Percentiles rank a stretch among this genome's conserved stretches.
Evolutionary conservation across 805 yeast genomes (phyloP).

Genomic region (Teunomyces kruisii): DNA sequence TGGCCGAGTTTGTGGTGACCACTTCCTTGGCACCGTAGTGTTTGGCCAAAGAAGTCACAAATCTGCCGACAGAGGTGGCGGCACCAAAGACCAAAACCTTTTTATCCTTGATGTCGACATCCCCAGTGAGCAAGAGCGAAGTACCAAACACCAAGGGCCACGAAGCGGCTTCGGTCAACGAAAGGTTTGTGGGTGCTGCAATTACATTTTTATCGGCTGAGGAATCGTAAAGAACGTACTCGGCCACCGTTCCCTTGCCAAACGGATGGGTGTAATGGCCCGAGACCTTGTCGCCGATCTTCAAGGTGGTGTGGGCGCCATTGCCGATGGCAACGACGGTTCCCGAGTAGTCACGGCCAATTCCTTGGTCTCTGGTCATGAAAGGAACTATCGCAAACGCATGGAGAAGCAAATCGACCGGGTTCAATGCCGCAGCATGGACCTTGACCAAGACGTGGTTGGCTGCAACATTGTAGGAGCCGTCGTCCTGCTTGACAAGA

Average conservation of each 20-base stretch:
- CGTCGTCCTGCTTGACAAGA: constrained; percentile 12
- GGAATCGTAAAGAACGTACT: constrained; percentile 46
- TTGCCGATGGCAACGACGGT: constrained; percentile 34
- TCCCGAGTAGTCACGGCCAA: constrained; percentile 36
- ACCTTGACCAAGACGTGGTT: constrained; percentile 30
- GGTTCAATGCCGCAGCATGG: constrained; percentile 33
- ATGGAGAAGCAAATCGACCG: constrained; percentile 28
- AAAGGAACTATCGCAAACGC: constrained; percentile 13
- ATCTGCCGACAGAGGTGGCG: constrained; percentile 66
- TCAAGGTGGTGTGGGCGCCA: constrained; percentile 13
- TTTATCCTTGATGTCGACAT: constrained; percentile 36
- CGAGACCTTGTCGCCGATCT: constrained; percentile 30
- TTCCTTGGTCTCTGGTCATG: constrained; percentile 17
- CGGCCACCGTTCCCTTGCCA: constrained; percentile 44
- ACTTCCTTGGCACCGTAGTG: constrained; percentile 47
- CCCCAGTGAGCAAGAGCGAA: constrained; percentile 45
- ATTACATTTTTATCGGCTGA: constrained; percentile 38
- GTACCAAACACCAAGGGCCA: constrained; percentile 66
- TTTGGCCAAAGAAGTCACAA: constrained; percentile 57
- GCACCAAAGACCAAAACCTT: constrained; percentile 70
- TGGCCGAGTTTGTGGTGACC: constrained; percentile 55
- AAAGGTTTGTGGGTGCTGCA: constrained; percentile 44
- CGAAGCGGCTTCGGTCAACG: constrained; percentile 60
- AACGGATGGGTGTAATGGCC: constrained; percentile 20
- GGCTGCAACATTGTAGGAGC: constrained; percentile 13